A percentile compares a stretch with the other conserved stretches of the same genome.
Conservation (phyloP, 2,329 filamentous ascomycete genomes). For the Diaporthe amygdali region DNA sequence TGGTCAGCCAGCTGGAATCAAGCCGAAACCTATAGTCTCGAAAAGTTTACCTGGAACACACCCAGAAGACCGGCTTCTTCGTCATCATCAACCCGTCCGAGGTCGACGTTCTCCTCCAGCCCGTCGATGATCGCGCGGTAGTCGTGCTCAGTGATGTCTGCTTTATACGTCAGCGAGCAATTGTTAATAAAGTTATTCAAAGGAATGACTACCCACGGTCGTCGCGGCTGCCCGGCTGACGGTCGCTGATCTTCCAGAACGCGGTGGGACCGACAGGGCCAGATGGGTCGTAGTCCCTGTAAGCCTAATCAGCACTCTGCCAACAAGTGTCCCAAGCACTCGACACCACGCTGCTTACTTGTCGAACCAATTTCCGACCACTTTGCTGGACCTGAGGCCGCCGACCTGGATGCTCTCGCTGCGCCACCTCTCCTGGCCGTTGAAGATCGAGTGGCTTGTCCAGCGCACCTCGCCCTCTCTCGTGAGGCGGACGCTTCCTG, state of each 20-base stretch:
- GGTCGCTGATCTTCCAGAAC: conserved; percentile 76
- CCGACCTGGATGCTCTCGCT: conserved; percentile 79
- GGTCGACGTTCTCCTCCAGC: neutral
- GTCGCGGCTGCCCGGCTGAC: conserved; percentile 36
- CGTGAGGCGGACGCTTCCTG: conserved; percentile 69
- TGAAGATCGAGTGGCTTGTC: conserved; percentile 70
- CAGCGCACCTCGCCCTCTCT: conserved; percentile 75
- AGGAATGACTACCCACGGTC: conserved; percentile 33
- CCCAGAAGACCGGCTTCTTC: neutral
- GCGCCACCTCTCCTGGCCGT: conserved; percentile 74
- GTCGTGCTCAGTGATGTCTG: conserved; percentile 27
- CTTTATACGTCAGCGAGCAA: neutral
- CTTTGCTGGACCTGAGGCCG: conserved; percentile 66
- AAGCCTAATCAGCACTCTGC: neutral
- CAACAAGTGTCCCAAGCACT: neutral
- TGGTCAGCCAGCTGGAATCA: neutral
- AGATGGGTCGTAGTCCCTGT: conserved; percentile 67
- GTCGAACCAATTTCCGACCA: conserved; percentile 81
- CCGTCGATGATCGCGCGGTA: conserved; percentile 29
- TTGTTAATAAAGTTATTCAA: conserved; percentile 22
- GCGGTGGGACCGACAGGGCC: conserved; percentile 77
- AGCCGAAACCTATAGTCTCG: neutral
- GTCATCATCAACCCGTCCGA: neutral
- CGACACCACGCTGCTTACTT: conserved; percentile 48
- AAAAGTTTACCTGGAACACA: conserved; percentile 16